Conservation (phyloP, 805 yeast genomes). For the Priceomyces fermenticarens region DNA sequence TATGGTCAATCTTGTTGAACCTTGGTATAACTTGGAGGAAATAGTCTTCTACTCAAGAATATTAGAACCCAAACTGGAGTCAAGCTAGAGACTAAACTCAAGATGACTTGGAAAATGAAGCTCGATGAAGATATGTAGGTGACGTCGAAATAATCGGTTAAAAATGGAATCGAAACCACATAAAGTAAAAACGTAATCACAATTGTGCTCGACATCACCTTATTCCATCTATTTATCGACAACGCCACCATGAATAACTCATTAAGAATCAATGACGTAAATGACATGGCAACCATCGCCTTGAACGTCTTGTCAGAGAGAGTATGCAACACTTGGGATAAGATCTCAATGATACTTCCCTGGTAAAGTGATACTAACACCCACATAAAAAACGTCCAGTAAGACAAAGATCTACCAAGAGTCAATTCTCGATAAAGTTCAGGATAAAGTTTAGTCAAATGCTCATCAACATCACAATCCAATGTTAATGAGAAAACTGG, state of each 20-base stretch:
- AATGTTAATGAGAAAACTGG: constrained; percentile 93
- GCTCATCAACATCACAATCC: constrained; percentile 89
- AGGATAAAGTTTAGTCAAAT: constrained; percentile 85
- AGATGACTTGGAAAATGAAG: constrained; percentile 67
- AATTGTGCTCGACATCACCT: constrained; percentile 69
- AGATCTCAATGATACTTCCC: constrained; percentile 79
- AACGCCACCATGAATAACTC: constrained; percentile 92
- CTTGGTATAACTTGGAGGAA: constrained; percentile 96
- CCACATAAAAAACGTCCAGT: constrained; percentile 89
- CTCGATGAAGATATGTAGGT: constrained; percentile 52
- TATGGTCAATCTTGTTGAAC: constrained; percentile 68
- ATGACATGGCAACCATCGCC: constrained; percentile 82
- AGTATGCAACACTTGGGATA: constrained; percentile 76
- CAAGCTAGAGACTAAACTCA: constrained; percentile 67
- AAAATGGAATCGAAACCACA: constrained; percentile 75
- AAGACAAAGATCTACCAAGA: constrained; percentile 81
- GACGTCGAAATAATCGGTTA: constrained; percentile 83
- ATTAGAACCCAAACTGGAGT: constrained; percentile 89
- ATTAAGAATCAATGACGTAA: constrained; percentile 73
- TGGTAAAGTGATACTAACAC: constrained; percentile 85
- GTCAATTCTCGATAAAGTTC: constrained; percentile 92
- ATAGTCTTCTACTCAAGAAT: constrained; percentile 65
- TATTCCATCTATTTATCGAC: constrained; percentile 90
- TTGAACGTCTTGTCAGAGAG: constrained; percentile 50
- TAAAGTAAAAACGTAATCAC: constrained; percentile 65